phyloP scores from a whole-genome alignment of 768 basidiomycete species.

The Naganishia friedmannii region DNA sequence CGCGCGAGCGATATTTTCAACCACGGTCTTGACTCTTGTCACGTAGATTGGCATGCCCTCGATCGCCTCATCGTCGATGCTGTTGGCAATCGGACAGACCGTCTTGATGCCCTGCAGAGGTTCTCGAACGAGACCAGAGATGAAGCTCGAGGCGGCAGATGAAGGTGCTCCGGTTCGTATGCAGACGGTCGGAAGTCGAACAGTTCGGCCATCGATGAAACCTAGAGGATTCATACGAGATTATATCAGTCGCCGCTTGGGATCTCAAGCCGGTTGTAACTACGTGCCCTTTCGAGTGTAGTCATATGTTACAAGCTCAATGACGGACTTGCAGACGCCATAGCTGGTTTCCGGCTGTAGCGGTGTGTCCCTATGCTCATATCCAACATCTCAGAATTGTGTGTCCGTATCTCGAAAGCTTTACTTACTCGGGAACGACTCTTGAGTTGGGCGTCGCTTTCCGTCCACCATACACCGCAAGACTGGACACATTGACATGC shows the following conservation, averaged over 20 bases:
- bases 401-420: not conserved
- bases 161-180: slow-evolving; percentile 51
- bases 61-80: slow-evolving; percentile 49
- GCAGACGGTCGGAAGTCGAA: slow-evolving; percentile 50
- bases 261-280: not conserved
- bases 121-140: slow-evolving; percentile 52
- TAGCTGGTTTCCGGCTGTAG: slow-evolving; percentile 49
- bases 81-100: slow-evolving; percentile 45
- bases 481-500: slow-evolving; percentile 48
- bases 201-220: slow-evolving; percentile 48
- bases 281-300: slow-evolving; percentile 49
- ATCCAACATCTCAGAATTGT: not conserved
- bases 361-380: slow-evolving; percentile 42
- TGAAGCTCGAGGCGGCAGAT: slow-evolving; percentile 52
- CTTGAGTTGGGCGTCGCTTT: slow-evolving; percentile 43
- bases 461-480: slow-evolving; percentile 50
- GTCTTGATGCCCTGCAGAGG: slow-evolving; percentile 47
- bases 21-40: slow-evolving; percentile 58
- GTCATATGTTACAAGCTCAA: slow-evolving; percentile 51
- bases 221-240: slow-evolving; percentile 29
- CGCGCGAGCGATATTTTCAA: slow-evolving; percentile 60
- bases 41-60: slow-evolving; percentile 59
- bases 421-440: slow-evolving; percentile 46
- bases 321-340: slow-evolving; percentile 49
- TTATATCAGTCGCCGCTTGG: not conserved